These are phyloP conservation scores for Yamadazyma kitorensis DNA, from an alignment of 805 yeast species.

Conservation along the genomic window DNA sequence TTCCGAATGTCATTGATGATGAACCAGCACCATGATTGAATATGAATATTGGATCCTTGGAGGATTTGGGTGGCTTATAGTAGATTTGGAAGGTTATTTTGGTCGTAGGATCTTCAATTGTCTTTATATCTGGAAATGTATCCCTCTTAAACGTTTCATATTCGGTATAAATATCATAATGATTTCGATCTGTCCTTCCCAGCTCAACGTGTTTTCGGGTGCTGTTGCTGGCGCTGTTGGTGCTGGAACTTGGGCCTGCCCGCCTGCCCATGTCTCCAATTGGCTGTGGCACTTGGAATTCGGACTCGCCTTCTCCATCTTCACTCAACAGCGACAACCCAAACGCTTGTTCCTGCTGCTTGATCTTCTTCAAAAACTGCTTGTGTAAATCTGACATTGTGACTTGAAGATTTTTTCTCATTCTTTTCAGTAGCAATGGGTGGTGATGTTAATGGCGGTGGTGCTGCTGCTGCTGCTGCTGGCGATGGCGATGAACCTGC, in stretches of 20 bases:
- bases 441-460: too few relatives aligned
- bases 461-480: too few relatives aligned
- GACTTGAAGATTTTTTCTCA: too few relatives aligned
- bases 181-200: slow-evolving; percentile 13
- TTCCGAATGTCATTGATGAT: slow-evolving; percentile 72
- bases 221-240: neutral
- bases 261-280: too few relatives aligned
- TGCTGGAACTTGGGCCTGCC: neutral
- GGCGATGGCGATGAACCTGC: too few relatives aligned
- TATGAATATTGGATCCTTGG: slow-evolving; percentile 55
- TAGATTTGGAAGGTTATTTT: slow-evolving; percentile 41
- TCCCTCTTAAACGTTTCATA: slow-evolving; percentile 2
- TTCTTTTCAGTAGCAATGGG: too few relatives aligned
- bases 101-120: slow-evolving; percentile 12
- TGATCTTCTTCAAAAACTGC: slow-evolving; percentile 20
- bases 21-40: slow-evolving; percentile 98
- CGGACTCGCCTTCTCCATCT: slow-evolving; percentile 8
- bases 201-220: slow-evolving; percentile 7
- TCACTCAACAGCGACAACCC: slow-evolving; percentile 21
- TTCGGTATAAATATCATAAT: slow-evolving; percentile 4
- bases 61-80: slow-evolving; percentile 48
- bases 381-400: slow-evolving; percentile 29
- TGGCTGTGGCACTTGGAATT: neutral
- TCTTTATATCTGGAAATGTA: slow-evolving; percentile 12
- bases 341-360: slow-evolving; percentile 21